These are phyloP conservation scores for Aegilops bicornis DNA, from an alignment of 176 grass and related monocot species.

Conservation along the genomic window DNA sequence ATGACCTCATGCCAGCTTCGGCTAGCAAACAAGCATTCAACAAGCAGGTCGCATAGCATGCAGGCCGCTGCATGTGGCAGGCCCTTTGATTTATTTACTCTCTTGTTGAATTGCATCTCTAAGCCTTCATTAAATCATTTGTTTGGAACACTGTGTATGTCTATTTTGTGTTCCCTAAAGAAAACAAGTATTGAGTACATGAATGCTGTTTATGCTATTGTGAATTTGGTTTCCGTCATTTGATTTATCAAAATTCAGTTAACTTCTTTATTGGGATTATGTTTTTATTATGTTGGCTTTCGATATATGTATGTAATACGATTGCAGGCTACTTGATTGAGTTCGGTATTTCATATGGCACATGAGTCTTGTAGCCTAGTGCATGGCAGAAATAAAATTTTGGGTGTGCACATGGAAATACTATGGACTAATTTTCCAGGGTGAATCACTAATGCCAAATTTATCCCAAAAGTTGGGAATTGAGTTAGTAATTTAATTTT, in stretches of 20 bases:
- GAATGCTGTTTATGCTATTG: neutral
- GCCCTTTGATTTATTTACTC: neutral
- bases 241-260: neutral
- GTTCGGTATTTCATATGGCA: neutral
- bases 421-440: neutral
- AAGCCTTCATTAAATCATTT: neutral
- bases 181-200: neutral
- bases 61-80: neutral
- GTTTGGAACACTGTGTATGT: neutral
- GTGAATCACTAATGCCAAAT: neutral
- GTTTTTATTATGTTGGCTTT: conserved; percentile 7
- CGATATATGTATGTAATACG: neutral
- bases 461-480: neutral
- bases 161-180: neutral
- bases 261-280: neutral
- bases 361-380: neutral
- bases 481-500: conserved; percentile 20
- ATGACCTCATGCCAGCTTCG: neutral
- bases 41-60: neutral
- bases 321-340: neutral
- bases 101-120: neutral
- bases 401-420: conserved; percentile 12
- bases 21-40: neutral
- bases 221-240: neutral
- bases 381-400: neutral